Base-by-base conservation (phyloP, 495 filamentous ascomycete species). In the Xylaria venustula region DNA sequence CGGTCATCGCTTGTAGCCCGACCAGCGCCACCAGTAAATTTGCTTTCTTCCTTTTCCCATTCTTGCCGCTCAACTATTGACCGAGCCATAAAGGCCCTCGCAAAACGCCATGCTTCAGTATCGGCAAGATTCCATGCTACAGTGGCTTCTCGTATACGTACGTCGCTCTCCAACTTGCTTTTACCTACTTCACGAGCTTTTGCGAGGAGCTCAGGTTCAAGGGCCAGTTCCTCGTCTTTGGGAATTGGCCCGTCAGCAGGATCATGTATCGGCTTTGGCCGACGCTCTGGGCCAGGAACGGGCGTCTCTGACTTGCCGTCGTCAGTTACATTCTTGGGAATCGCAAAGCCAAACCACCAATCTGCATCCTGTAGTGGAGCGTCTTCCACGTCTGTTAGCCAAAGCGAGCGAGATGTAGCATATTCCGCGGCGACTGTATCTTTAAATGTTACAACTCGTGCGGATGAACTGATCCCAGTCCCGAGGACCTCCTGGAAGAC, bases 81-180 rank as follows among this genome's bases (percentile, higher is more conserved):
- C 42, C 90, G 68, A 19, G 85, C 88, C 32, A 79, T 64, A 56
- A 80, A 93, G 0, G 94, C 93, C 64, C 87, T 79, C 8, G 90
- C 88, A 66, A 98, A 97, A 66, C 86, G 84, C 94, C 94, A 98
- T 2, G 88, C 90, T 75, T 98, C 94, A 8, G 90, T 89, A 73
- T 97, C 92, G 5, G 90, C 92, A 64, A 97, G 64, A 73, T 93
- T 96, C 94, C 94, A 98, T 61, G 90, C 88, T 79, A 97, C 94
- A 17, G 90, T 81, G 41, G 87, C 85, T 22, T 81, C 80, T 41
- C 82, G 79, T 28, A 91, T 72, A 57, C 69, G 66, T n/a, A 71
- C 64, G 25, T 76, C 68, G 25, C 69, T 63, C 32, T 66, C 63
- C 7, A 44, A 62, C 63, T 73, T 77, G 62, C 74, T 75, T 63